Base-by-base conservation (phyloP, 495 filamentous ascomycete genomes). In the Daldinia caldariorum region DNA sequence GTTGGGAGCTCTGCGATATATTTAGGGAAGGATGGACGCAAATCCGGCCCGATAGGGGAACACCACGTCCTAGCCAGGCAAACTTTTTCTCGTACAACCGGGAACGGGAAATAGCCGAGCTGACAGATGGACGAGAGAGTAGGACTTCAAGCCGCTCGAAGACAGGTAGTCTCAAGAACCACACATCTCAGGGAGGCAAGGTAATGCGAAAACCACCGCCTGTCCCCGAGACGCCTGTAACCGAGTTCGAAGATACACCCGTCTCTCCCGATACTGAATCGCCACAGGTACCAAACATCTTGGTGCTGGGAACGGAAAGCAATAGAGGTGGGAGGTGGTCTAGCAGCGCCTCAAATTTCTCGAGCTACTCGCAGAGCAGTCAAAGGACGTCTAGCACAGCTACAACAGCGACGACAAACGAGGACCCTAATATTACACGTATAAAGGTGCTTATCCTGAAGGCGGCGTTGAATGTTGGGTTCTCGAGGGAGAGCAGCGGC, bases 21-120 rank as follows among this genome's bases (percentile, higher is more conserved):
- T 97, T 97, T 81, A 86, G 93, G 37, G 92, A 95, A 82, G 93
- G 94, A 10, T 97, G 93, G 93, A 93, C 93, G 31, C 90, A 97
- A 75, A 88, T 95, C 34, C 88, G 91, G 45, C 92, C 94, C 5
- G 93, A 97, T 63, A 84, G 93, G 37, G 92, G 91, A 26, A 97
- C 94, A n/a, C 93, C 93, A 0, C 84, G 92, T 34, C 91, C 93
- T 1, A 91, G 87, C 60, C 93, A 95, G 74, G 87, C 90, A 31
- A 90, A 86, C 31, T 94, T 94, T 75, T 84, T 84, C 72, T 72
- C 78, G 6, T 69, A 73, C 16, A 70, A 66, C 13, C 70, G 60
- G 6, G 66, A 69, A 41, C 54, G 60, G 20, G 67, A 69, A 34
- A 75, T 49, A 16, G 39, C 37, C 14, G 69, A 63, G 67, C 69